Conservation (phyloP, 306 rosid species). For the Gastrolobium villosum region DNA sequence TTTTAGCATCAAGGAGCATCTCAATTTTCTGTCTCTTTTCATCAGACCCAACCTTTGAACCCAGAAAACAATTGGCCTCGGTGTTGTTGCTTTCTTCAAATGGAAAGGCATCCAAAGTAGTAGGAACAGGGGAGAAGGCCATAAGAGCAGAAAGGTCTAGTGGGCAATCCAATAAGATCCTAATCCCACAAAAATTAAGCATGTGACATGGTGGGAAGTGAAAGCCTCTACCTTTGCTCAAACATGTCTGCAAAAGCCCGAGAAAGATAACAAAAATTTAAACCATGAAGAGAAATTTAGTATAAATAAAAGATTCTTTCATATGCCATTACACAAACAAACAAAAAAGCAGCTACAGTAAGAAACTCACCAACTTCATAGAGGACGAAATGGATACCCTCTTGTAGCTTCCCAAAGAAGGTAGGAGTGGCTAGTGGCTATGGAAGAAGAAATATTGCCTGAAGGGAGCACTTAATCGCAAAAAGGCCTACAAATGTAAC, state of each 20-base stretch:
- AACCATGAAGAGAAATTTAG: background rate
- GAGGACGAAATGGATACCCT: slow-evolving; percentile 23
- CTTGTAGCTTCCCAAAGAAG: slow-evolving; percentile 12
- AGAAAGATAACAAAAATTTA: slow-evolving; percentile 9
- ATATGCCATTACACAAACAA: slow-evolving; percentile 9
- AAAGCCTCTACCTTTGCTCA: slow-evolving; percentile 81
- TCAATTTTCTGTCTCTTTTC: slow-evolving; percentile 60
- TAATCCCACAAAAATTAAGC: slow-evolving; percentile 71
- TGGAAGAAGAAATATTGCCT: background rate
- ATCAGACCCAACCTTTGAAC: slow-evolving; percentile 42
- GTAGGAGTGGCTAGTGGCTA: slow-evolving; percentile 22
- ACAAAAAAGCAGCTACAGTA: background rate
- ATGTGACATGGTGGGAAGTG: slow-evolving; percentile 89
- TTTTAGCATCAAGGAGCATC: slow-evolving; percentile 57
- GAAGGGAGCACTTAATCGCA: no score
- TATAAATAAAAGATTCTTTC: slow-evolving; percentile 7
- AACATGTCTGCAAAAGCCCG: slow-evolving; percentile 63
- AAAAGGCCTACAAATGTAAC: no score
- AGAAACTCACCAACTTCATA: slow-evolving; percentile 60
- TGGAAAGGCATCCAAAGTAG: slow-evolving; percentile 43
- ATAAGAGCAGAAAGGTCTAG: slow-evolving; percentile 81
- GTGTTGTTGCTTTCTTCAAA: slow-evolving; percentile 38
- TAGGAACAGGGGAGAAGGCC: slow-evolving; percentile 80
- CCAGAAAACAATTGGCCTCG: slow-evolving; percentile 38
- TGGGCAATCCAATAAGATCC: slow-evolving; percentile 85